Percentiles rank a stretch among this genome's conserved stretches.
Conservation (phyloP, 257 asterid genomes). For the Primulina tabacum region DNA sequence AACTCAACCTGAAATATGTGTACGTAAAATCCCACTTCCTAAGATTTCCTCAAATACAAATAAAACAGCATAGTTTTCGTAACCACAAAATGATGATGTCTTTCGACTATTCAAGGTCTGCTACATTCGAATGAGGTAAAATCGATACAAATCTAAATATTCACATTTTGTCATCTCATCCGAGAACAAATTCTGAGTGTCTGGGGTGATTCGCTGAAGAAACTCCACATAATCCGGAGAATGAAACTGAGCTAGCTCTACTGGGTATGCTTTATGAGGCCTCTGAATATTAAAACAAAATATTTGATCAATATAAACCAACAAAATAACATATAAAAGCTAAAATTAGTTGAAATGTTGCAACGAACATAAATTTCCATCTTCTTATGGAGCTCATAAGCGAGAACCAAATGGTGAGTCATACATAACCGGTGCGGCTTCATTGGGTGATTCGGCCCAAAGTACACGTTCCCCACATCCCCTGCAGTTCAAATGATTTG, state of each 20-base stretch:
- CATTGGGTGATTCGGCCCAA: slow-evolving; percentile 99
- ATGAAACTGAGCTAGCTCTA: slow-evolving; percentile 98
- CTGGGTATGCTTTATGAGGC: slow-evolving; percentile 97
- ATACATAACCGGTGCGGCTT: slow-evolving; percentile 96
- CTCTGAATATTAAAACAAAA: slow-evolving; percentile 51
- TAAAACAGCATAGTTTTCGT: neutral
- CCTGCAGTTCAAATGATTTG: slow-evolving; percentile 49
- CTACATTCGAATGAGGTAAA: neutral
- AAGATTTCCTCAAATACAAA: neutral
- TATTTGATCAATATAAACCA: slow-evolving; percentile 9
- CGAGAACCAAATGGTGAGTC: slow-evolving; percentile 96
- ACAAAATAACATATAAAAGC: neutral
- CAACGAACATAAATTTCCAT: slow-evolving; percentile 96
- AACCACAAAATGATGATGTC: neutral
- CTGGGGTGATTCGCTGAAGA: slow-evolving; percentile 81
- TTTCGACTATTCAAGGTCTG: no score
- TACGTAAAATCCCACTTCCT: neutral
- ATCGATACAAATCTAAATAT: slow-evolving; percentile 9
- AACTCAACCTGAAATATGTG: neutral
- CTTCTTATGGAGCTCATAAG: slow-evolving; percentile 87
- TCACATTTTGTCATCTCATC: slow-evolving; percentile 72
- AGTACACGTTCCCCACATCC: slow-evolving; percentile 93
- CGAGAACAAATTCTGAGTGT: slow-evolving; percentile 52
- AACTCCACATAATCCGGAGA: slow-evolving; percentile 95
- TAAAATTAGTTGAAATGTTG: neutral